Evolutionary conservation across 2,329 filamentous ascomycete species (phyloP).

Genomic region (Fusarium nodosum): DNA sequence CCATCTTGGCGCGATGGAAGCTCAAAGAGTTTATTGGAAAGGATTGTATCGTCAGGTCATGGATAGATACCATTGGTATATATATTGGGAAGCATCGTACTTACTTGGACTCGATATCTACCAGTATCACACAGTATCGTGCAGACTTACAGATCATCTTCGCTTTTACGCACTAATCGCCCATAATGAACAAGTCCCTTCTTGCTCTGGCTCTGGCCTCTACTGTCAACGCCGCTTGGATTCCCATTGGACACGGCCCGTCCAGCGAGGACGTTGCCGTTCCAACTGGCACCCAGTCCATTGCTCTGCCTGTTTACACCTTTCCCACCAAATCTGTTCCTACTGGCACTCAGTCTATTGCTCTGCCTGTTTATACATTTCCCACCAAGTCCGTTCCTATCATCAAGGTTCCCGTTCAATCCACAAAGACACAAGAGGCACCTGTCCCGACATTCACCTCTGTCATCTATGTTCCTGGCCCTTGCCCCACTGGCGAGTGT

Average conservation of each 20-base stretch:
- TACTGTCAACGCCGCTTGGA: constrained; percentile 13
- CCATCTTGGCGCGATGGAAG: not conserved
- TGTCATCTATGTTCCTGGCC: not conserved
- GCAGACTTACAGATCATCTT: not conserved
- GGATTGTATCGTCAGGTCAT: not conserved
- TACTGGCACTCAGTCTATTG: too few species aligned
- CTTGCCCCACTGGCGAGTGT: not conserved
- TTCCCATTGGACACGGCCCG: constrained; percentile 30
- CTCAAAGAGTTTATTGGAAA: not conserved
- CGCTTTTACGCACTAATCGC: not conserved
- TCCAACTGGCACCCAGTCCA: too few species aligned
- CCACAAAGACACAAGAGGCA: not conserved
- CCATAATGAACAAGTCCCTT: constrained; percentile 21
- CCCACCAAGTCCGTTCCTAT: too few species aligned
- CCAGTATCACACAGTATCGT: not conserved
- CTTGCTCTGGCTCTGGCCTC: constrained; percentile 21
- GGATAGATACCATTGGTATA: not conserved
- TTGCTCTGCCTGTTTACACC: too few species aligned
- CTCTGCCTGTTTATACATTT: too few species aligned
- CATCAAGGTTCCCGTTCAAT: not conserved
- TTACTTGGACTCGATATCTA: not conserved
- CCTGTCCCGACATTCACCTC: not conserved
- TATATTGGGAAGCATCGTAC: not conserved
- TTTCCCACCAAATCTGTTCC: too few species aligned
- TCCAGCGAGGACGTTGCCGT: not conserved